A percentile compares a stretch with the other conserved stretches of the same genome.
Conservation (phyloP, 139 green algal species). For the Chlorella vulgaris region DNA sequence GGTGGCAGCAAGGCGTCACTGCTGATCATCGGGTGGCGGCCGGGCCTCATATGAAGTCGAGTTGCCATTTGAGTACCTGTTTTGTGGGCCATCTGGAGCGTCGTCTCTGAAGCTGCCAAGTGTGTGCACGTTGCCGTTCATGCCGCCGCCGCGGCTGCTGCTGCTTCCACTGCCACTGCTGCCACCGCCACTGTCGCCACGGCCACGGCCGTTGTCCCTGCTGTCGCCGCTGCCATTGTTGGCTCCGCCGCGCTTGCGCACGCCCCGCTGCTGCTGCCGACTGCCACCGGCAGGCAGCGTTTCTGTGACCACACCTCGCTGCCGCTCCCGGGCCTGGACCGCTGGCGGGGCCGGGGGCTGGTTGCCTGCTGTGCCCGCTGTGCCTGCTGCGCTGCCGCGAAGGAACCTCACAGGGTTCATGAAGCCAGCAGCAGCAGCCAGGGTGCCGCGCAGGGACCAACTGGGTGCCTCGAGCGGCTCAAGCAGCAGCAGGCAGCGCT, state of each 20-base stretch:
- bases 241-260: neutral
- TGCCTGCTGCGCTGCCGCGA: neutral
- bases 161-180: no score
- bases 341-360: neutral
- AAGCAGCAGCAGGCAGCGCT: slow-evolving; percentile 19
- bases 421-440: neutral
- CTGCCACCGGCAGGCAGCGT: no score
- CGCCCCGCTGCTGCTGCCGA: neutral
- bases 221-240: neutral
- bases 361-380: neutral
- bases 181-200: neutral
- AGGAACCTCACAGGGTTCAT: slow-evolving; percentile 13
- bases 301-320: neutral
- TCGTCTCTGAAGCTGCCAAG: neutral
- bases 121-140: neutral
- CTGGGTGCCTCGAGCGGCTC: neutral
- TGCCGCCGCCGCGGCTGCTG: no score
- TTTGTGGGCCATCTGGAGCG: neutral
- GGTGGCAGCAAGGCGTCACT: no score
- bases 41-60: slow-evolving; percentile 36
- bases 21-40: neutral
- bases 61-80: slow-evolving; percentile 48
- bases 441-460: neutral
- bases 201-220: slow-evolving; percentile 11
- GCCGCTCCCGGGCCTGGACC: neutral